phyloP scores from a whole-genome alignment of 768 basidiomycete genomes.

The Clitopilus hobsonii region DNA sequence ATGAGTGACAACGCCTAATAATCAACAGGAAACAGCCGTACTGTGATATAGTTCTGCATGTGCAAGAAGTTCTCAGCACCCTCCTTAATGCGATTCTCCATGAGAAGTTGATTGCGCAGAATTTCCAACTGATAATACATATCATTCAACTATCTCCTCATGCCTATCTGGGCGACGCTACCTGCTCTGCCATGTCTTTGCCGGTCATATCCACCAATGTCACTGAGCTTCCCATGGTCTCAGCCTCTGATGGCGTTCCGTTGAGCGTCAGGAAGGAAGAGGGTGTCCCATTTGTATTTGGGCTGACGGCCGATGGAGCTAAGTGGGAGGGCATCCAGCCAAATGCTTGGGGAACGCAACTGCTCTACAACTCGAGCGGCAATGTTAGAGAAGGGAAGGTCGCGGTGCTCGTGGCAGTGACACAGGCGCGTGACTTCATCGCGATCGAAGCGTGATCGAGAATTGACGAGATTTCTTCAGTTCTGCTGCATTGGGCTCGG shows the following conservation, averaged over 20 bases:
- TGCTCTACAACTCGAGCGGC: neutral
- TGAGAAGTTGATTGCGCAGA: constrained; percentile 62
- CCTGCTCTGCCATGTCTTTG: constrained; percentile 42
- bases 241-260: neutral
- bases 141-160: neutral
- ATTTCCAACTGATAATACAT: constrained; percentile 50
- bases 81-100: constrained; percentile 82
- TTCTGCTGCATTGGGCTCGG: too few relatives aligned
- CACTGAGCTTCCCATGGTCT: neutral
- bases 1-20: neutral
- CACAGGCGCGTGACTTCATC: constrained; percentile 12
- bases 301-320: neutral
- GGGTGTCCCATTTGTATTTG: neutral
- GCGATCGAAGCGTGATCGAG: neutral
- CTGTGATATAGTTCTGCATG: constrained; percentile 30
- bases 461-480: neutral
- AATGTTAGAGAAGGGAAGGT: neutral
- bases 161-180: constrained; percentile 13
- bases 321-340: neutral
- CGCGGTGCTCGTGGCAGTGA: constrained; percentile 4
- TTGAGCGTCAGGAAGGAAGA: neutral
- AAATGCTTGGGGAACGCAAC: neutral
- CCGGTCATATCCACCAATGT: constrained; percentile 39
- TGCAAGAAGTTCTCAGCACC: constrained; percentile 88
- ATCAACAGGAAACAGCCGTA: neutral